Evolutionary conservation across 73 alveolate species (phyloP), one percentile per base, ranked within the genome.

Genomic region (Paramecium biaurelia): DNA sequence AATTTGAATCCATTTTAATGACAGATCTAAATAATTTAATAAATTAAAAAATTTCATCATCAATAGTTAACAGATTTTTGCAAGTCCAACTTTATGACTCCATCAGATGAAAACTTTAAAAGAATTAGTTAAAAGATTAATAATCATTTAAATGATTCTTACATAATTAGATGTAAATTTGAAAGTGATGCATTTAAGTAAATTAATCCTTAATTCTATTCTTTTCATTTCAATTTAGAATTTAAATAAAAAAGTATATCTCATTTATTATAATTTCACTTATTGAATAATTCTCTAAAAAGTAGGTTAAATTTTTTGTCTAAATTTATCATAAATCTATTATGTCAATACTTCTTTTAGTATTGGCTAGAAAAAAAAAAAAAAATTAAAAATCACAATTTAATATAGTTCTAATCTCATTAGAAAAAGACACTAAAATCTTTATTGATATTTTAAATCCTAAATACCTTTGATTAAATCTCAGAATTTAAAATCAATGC

Each of bases 1-100:
- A 30, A 63, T 63, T 63, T 63, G 47, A 12, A 63, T 63, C 4
- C 53, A 63, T 63, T 63, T 63, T n/a, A n/a, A n/a, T n/a, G n/a
- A n/a, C n/a, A n/a, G n/a, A n/a, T n/a, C n/a, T n/a, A n/a, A n/a
- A n/a, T n/a, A n/a, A n/a, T n/a, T n/a, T n/a, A n/a, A n/a, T n/a
- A n/a, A n/a, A n/a, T n/a, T n/a, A 26, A 63, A 63, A 63, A 30
- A 63, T 63, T 32, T 63, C 84, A 63, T 63, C 84, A 63, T 63
- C 84, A 26, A 74, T 68, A 8, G 87, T 35, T 20, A 74, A 37
- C 20, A 74, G 10, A n/a, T 18, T 41, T 74, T 74, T 35, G 20
- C 87, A 74, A 10, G 34, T 32, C 20, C 87, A 74, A 14, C 35
- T 74, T 5, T 74, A 26, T 14, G 3, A 18, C 14, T 9, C 49